These are phyloP conservation scores for Citrus cavaleriei DNA, from an alignment of 345 rosid genomes.

Conservation along the genomic window DNA sequence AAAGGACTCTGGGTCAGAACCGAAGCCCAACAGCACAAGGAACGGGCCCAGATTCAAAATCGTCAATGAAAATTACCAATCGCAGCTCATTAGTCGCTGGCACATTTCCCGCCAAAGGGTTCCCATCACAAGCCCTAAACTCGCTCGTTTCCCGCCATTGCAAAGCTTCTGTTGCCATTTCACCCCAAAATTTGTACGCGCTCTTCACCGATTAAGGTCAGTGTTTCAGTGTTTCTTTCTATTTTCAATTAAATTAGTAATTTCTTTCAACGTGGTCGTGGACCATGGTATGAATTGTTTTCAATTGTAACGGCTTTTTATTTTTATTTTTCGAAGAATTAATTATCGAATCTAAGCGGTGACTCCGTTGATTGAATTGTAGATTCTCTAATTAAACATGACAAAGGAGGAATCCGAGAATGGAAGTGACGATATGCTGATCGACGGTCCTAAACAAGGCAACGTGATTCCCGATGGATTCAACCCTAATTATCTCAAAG, in stretches of 20 bases:
- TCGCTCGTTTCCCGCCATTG: conserved; percentile 18
- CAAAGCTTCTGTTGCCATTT: not conserved
- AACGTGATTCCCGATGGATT: conserved; percentile 41
- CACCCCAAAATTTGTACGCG: not conserved
- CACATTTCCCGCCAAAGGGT: conserved; percentile 15
- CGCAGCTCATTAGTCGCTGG: not conserved
- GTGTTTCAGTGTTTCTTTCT: not conserved
- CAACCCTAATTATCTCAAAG: conserved; percentile 54
- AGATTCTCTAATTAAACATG: conserved; percentile 24
- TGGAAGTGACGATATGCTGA: conserved; percentile 51
- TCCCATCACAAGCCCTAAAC: too few relatives aligned
- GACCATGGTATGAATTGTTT: too few relatives aligned
- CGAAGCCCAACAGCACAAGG: not conserved
- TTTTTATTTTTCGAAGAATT: not conserved
- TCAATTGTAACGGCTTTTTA: not conserved
- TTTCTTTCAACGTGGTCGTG: not conserved
- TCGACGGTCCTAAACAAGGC: conserved; percentile 36
- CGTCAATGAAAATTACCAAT: not conserved
- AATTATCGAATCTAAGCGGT: not conserved
- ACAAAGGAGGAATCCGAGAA: conserved; percentile 36
- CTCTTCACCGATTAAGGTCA: not conserved
- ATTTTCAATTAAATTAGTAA: not conserved
- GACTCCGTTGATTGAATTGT: not conserved
- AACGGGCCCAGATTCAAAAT: not conserved
- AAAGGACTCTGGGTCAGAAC: not conserved